Percentiles rank a stretch among this genome's conserved stretches.
These are phyloP conservation scores for Aspergillus niger DNA, from an alignment of 2,329 filamentous ascomycete species.

Conservation along the genomic window DNA sequence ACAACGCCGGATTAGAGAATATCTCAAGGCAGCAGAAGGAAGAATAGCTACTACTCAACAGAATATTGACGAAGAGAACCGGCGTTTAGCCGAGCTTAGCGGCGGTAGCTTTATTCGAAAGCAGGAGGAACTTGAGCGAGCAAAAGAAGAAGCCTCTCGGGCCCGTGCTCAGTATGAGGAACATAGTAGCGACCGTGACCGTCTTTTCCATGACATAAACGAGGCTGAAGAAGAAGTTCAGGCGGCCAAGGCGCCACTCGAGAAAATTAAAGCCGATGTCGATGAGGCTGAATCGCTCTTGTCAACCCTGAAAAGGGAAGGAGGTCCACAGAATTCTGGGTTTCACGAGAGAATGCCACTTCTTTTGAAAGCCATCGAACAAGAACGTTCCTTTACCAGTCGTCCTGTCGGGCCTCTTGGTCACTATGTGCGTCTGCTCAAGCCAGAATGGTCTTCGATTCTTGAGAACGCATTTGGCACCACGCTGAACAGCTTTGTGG, in stretches of 20 bases:
- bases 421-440: slow-evolving; percentile 70
- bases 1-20: slow-evolving; percentile 65
- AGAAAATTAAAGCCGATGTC: slow-evolving; percentile 58
- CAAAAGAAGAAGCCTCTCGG: slow-evolving; percentile 53
- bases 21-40: slow-evolving; percentile 56
- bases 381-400: slow-evolving; percentile 67
- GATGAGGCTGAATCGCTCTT: slow-evolving; percentile 55
- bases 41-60: slow-evolving; percentile 45
- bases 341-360: slow-evolving; percentile 65
- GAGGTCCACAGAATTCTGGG: slow-evolving; percentile 62
- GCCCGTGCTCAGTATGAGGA: slow-evolving; percentile 47
- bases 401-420: slow-evolving; percentile 85
- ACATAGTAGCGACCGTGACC: slow-evolving; percentile 40
- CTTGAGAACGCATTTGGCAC: slow-evolving; percentile 76
- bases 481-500: slow-evolving; percentile 74
- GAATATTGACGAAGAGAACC: slow-evolving; percentile 52
- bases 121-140: slow-evolving; percentile 60
- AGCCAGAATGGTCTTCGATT: slow-evolving; percentile 80
- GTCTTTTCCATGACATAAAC: slow-evolving; percentile 39
- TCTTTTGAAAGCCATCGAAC: slow-evolving; percentile 68
- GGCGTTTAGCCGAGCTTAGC: slow-evolving; percentile 66
- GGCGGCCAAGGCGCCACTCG: slow-evolving; percentile 26
- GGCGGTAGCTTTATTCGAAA: slow-evolving; percentile 69
- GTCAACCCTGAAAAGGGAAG: slow-evolving; percentile 56
- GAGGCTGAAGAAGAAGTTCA: slow-evolving; percentile 37